Evolutionary conservation across 1,284 basidiomycete genomes (phyloP).

Genomic region (Puccinia novopanici): DNA sequence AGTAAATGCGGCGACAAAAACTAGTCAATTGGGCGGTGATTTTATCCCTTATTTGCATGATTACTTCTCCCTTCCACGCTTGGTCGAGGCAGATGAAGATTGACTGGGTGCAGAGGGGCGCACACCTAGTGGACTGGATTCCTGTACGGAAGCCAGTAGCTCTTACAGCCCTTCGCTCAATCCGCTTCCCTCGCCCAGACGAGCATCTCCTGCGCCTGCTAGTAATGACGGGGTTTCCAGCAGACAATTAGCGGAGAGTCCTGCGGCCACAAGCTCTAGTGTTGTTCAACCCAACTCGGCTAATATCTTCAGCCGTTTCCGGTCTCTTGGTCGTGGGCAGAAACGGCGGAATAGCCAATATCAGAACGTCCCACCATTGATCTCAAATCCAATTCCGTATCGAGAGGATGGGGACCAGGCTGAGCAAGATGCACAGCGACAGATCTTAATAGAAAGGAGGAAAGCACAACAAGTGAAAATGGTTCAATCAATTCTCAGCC

Average conservation of each 20-base stretch:
- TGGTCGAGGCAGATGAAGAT: constrained; percentile 41
- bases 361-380: constrained; percentile 3
- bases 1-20: neutral
- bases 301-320: constrained; percentile 43
- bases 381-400: constrained; percentile 25
- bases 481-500: constrained; percentile 69
- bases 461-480: constrained; percentile 61
- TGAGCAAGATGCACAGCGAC: constrained; percentile 52
- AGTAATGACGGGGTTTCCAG: constrained; percentile 14
- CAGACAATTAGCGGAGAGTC: neutral
- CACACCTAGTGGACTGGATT: constrained; percentile 7
- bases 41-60: neutral
- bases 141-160: constrained; percentile 32
- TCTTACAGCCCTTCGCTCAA: constrained; percentile 35
- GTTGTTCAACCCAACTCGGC: constrained; percentile 7
- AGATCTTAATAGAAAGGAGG: constrained; percentile 52
- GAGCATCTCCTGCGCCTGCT: constrained; percentile 7
- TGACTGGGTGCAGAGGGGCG: neutral
- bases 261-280: constrained; percentile 9
- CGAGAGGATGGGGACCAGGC: constrained; percentile 11
- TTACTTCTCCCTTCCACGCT: constrained; percentile 45
- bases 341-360: constrained; percentile 41
- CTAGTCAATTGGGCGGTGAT: neutral
- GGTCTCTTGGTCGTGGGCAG: constrained; percentile 23
- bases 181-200: constrained; percentile 16